These are phyloP conservation scores for Psilocybe mexicana DNA, from an alignment of 1,284 basidiomycete genomes.

Conservation along the genomic window DNA sequence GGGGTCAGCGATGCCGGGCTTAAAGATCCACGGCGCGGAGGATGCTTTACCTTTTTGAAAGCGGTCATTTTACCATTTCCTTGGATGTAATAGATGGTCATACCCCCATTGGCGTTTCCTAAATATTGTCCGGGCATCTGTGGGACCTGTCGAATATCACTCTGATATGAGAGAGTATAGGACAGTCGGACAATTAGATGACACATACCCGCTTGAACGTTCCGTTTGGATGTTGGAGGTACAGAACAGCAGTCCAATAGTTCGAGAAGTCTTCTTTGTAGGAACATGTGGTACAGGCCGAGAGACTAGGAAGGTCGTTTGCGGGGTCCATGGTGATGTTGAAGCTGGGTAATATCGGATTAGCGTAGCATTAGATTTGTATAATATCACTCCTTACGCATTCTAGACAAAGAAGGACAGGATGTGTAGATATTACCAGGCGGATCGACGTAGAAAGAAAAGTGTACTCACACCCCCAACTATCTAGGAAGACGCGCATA, in stretches of 20 bases:
- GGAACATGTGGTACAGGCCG: slow-evolving; percentile 26
- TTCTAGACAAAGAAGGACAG: neutral
- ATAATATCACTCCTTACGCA: neutral
- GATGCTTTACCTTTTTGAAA: slow-evolving; percentile 1
- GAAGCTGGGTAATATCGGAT: slow-evolving; percentile 11
- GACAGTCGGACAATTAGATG: neutral
- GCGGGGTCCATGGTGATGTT: slow-evolving; percentile 19
- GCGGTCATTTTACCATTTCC: slow-evolving; percentile 4
- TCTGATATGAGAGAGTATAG: neutral
- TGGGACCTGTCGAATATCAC: slow-evolving; percentile 10
- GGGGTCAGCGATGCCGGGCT: no score
- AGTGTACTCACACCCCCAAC: neutral
- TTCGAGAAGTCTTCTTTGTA: slow-evolving; percentile 30
- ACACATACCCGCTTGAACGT: slow-evolving; percentile 23
- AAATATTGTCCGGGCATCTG: slow-evolving; percentile 19
- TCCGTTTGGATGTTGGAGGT: slow-evolving; percentile 30
- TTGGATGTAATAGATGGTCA: slow-evolving; percentile 21
- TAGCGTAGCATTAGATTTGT: neutral
- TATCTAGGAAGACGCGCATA: neutral
- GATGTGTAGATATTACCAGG: neutral
- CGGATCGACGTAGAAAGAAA: neutral
- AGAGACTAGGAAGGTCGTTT: slow-evolving; percentile 17
- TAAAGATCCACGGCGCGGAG: no score
- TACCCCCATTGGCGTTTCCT: slow-evolving; percentile 18
- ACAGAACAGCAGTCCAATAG: slow-evolving; percentile 32